These are phyloP conservation scores for Dacryopinax primogenitus DNA, from an alignment of 768 basidiomycete species.

Conservation along the genomic window DNA sequence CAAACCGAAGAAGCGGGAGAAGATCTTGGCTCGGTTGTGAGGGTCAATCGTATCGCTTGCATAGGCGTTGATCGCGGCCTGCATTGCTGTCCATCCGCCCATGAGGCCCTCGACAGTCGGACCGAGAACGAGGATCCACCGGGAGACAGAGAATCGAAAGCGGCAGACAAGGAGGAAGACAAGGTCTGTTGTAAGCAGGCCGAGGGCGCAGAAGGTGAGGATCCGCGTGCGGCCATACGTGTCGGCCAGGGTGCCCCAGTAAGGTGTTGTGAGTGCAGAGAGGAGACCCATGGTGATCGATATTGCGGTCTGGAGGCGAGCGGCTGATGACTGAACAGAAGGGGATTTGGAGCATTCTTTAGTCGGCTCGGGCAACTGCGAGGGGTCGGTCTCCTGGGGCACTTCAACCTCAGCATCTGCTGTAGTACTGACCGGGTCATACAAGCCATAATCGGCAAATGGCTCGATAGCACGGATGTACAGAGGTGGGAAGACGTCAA, in stretches of 20 bases:
- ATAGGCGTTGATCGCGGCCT: constrained; percentile 47
- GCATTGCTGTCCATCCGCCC: constrained; percentile 62
- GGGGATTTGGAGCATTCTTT: not conserved
- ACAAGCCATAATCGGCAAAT: not conserved
- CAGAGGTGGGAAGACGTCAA: constrained; percentile 4
- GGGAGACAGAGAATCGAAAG: constrained; percentile 32
- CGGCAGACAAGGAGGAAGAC: constrained; percentile 54
- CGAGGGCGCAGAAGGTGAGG: constrained; percentile 50
- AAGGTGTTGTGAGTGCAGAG: constrained; percentile 70
- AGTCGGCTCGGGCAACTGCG: not conserved
- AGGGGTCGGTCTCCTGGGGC: not conserved
- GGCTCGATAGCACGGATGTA: not conserved
- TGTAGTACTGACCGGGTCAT: not conserved
- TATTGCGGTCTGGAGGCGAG: not conserved
- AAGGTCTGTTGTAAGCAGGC: constrained; percentile 22
- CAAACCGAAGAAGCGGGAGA: constrained; percentile 52
- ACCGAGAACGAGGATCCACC: constrained; percentile 60
- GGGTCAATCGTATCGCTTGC: constrained; percentile 19
- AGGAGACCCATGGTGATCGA: constrained; percentile 61
- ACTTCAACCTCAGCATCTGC: not conserved
- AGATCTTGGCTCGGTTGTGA: constrained; percentile 37
- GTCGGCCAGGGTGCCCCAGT: constrained; percentile 77
- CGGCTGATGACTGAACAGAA: constrained; percentile 33
- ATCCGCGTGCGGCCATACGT: constrained; percentile 61
- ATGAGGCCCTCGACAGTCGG: constrained; percentile 68